Evolutionary conservation across 1,139 yeast species (phyloP).

Genomic region (Magnusiomyces clavatus): DNA sequence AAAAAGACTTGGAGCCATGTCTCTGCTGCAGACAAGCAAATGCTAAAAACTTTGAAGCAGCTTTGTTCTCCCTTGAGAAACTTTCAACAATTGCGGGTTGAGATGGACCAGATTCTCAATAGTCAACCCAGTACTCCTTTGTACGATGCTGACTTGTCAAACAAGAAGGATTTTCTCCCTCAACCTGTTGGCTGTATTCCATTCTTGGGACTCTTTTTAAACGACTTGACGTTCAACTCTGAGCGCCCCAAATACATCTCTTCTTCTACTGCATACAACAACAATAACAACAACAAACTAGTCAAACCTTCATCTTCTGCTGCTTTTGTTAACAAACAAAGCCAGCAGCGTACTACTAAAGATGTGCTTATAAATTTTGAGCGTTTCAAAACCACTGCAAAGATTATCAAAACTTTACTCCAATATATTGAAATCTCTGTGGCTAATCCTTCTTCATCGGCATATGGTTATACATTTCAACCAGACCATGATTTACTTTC

Average conservation of each 20-base stretch:
- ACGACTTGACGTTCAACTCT: slow-evolving; percentile 75
- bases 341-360: slow-evolving; percentile 23
- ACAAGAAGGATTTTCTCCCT: too few relatives aligned
- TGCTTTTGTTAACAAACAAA: not conserved
- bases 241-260: slow-evolving; percentile 40
- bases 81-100: slow-evolving; percentile 56
- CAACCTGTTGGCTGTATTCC: slow-evolving; percentile 64
- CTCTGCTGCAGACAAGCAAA: slow-evolving; percentile 37
- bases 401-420: slow-evolving; percentile 68
- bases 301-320: not conserved
- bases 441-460: slow-evolving; percentile 39
- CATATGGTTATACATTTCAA: slow-evolving; percentile 48
- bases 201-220: slow-evolving; percentile 75
- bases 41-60: slow-evolving; percentile 39
- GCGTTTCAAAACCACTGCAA: slow-evolving; percentile 69
- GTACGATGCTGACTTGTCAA: too few relatives aligned
- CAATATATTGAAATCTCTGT: slow-evolving; percentile 54
- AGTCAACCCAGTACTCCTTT: too few relatives aligned
- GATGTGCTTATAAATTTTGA: slow-evolving; percentile 62
- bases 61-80: slow-evolving; percentile 54
- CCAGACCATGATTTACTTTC: slow-evolving; percentile 58
- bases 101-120: slow-evolving; percentile 43
- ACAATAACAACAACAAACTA: slow-evolving; percentile 9
- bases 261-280: slow-evolving; percentile 3
- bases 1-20: slow-evolving; percentile 70